Conservation (phyloP, 1,284 basidiomycete species). For the Ganoderma multipileum region DNA sequence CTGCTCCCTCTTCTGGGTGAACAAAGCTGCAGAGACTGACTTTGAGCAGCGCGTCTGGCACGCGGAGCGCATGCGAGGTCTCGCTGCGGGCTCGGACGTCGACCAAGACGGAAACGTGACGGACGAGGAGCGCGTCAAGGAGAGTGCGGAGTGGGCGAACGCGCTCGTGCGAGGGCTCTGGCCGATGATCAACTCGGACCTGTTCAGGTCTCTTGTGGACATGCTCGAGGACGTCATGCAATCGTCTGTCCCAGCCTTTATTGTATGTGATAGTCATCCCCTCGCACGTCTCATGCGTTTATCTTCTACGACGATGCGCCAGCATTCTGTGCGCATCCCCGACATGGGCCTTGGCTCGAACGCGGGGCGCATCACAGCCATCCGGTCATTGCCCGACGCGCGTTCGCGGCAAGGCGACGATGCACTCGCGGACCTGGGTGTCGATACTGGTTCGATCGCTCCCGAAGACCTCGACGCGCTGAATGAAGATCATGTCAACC, state of each 20-base stretch:
- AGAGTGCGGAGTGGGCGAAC: slow-evolving; percentile 51
- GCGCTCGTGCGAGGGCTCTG: slow-evolving; percentile 44
- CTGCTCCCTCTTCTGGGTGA: slow-evolving; percentile 40
- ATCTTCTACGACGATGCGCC: not conserved
- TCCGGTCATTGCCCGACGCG: slow-evolving; percentile 44
- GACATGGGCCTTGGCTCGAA: slow-evolving; percentile 45
- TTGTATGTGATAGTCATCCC: slow-evolving; percentile 35
- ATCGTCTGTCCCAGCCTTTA: slow-evolving; percentile 44
- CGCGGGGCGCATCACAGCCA: slow-evolving; percentile 45
- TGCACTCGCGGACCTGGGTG: slow-evolving; percentile 29
- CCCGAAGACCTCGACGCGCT: slow-evolving; percentile 36
- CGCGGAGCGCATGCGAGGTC: slow-evolving; percentile 45
- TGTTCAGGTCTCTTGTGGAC: slow-evolving; percentile 45
- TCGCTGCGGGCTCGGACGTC: slow-evolving; percentile 41
- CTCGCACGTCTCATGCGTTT: not conserved
- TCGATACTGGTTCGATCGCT: slow-evolving; percentile 29
- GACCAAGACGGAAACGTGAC: slow-evolving; percentile 41
- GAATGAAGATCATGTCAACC: slow-evolving; percentile 53
- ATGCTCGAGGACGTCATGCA: slow-evolving; percentile 53
- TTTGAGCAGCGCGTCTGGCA: slow-evolving; percentile 46
- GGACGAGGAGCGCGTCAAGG: slow-evolving; percentile 42
- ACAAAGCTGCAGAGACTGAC: slow-evolving; percentile 37
- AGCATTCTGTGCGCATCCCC: slow-evolving; percentile 46
- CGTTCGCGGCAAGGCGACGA: slow-evolving; percentile 7
- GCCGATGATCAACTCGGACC: slow-evolving; percentile 48